Conservation (phyloP, 2,329 filamentous ascomycete species). For the Chrysoporthe austroafricana region DNA sequence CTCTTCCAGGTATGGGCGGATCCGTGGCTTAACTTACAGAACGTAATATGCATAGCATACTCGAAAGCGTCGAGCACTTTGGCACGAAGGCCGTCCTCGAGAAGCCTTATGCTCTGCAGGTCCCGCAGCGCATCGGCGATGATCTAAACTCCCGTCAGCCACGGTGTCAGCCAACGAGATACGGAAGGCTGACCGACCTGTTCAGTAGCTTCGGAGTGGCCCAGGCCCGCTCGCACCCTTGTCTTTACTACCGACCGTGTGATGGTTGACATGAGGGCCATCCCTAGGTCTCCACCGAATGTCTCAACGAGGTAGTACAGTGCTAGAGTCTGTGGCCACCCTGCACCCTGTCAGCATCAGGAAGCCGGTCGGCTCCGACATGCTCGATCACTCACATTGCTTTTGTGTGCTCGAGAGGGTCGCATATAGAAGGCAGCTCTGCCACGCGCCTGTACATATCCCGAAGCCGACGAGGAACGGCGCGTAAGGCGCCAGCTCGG, state of each 20-base stretch:
- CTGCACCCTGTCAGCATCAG: neutral
- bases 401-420: constrained; percentile 1
- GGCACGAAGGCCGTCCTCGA: neutral
- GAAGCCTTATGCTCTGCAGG: neutral
- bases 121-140: neutral
- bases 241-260: neutral
- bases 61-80: neutral
- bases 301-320: neutral
- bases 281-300: neutral
- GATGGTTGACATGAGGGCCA: neutral
- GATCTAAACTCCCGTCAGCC: neutral
- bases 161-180: neutral
- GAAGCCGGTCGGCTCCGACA: neutral
- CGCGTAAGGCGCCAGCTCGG: neutral
- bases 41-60: neutral
- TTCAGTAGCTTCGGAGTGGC: neutral
- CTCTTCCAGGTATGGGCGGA: no score
- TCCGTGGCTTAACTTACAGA: neutral
- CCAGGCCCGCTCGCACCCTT: neutral
- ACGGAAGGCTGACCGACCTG: neutral
- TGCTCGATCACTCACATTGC: neutral
- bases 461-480: neutral
- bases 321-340: neutral
- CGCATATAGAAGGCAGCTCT: constrained; percentile 1
- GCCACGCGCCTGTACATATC: neutral